Evolutionary conservation across 1,284 basidiomycete species (phyloP).

Genomic region (Pseudozyma tsukubaensis): DNA sequence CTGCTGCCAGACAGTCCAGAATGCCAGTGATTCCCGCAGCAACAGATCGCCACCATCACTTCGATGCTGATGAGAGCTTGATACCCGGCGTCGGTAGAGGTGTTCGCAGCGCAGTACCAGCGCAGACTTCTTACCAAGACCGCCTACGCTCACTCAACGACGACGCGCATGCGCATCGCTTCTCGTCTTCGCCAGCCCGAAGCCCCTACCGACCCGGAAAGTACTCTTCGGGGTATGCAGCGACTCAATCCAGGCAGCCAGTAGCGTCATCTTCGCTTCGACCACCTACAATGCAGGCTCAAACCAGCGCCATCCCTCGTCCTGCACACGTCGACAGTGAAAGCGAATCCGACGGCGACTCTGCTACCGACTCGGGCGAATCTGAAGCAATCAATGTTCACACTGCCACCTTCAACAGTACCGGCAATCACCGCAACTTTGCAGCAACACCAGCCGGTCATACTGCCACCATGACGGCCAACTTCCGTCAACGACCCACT

Average conservation of each 20-base stretch:
- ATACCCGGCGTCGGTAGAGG: slow-evolving; percentile 55
- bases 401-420: slow-evolving; percentile 39
- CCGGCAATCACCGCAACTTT: slow-evolving; percentile 53
- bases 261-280: slow-evolving; percentile 4
- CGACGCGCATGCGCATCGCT: slow-evolving; percentile 19
- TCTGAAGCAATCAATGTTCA: slow-evolving; percentile 29
- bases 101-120: slow-evolving; percentile 22
- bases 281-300: slow-evolving; percentile 10
- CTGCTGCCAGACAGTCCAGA: slow-evolving; percentile 12
- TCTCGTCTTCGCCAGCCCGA: slow-evolving; percentile 31
- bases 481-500: slow-evolving; percentile 34
- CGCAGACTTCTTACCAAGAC: slow-evolving; percentile 31
- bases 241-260: slow-evolving; percentile 9
- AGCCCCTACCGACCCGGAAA: slow-evolving; percentile 43
- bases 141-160: slow-evolving; percentile 27
- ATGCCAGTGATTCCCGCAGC: slow-evolving; percentile 5
- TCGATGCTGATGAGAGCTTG: slow-evolving; percentile 46
- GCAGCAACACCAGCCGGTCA: slow-evolving; percentile 45
- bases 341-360: slow-evolving; percentile 38
- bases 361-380: slow-evolving; percentile 40
- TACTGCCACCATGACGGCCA: slow-evolving; percentile 32
- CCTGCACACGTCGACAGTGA: slow-evolving; percentile 45
- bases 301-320: slow-evolving; percentile 13
- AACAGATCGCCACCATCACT: slow-evolving; percentile 9
- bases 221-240: slow-evolving; percentile 16